Conservation (phyloP, 2,329 filamentous ascomycete genomes). For the Monosporascus sp. region DNA sequence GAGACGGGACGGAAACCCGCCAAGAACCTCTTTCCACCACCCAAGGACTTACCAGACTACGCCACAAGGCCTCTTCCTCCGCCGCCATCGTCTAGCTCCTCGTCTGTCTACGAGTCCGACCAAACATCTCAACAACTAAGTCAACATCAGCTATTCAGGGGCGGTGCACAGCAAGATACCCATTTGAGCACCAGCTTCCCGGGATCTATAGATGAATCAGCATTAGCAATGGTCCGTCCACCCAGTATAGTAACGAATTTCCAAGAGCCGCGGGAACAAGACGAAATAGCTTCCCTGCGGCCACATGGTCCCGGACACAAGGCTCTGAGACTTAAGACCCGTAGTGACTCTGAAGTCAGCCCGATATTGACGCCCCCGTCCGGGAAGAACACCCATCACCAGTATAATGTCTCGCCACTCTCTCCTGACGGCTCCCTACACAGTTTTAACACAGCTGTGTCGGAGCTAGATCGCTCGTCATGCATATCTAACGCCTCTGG, state of each 20-base stretch:
- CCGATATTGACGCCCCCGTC: constrained; percentile 14
- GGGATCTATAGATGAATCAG: constrained; percentile 8
- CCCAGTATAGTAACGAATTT: constrained; percentile 4
- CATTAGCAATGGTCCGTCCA: constrained; percentile 8
- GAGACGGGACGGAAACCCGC: not conserved
- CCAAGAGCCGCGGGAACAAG: not conserved
- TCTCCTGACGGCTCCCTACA: constrained; percentile 8
- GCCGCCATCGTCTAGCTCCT: constrained; percentile 8
- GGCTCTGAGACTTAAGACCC: constrained; percentile 9
- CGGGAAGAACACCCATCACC: constrained; percentile 5
- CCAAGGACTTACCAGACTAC: constrained; percentile 10
- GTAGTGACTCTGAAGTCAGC: constrained; percentile 14
- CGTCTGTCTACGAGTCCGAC: constrained; percentile 11
- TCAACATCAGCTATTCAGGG: not conserved
- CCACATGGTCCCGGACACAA: constrained; percentile 12
- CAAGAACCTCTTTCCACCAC: constrained; percentile 8
- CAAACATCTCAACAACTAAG: constrained; percentile 1
- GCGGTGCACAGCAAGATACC: not conserved
- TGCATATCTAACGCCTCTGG: not conserved
- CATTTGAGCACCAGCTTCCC: constrained; percentile 1
- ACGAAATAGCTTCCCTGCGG: constrained; percentile 14
- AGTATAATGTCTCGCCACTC: constrained; percentile 20
- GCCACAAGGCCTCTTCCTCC: constrained; percentile 14
- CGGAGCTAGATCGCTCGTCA: not conserved
- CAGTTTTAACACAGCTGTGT: constrained; percentile 4